A percentile compares a stretch with the other conserved stretches of the same genome.
phyloP scores from a whole-genome alignment of 1,284 basidiomycete species.

The Leccinum angustisporum region DNA sequence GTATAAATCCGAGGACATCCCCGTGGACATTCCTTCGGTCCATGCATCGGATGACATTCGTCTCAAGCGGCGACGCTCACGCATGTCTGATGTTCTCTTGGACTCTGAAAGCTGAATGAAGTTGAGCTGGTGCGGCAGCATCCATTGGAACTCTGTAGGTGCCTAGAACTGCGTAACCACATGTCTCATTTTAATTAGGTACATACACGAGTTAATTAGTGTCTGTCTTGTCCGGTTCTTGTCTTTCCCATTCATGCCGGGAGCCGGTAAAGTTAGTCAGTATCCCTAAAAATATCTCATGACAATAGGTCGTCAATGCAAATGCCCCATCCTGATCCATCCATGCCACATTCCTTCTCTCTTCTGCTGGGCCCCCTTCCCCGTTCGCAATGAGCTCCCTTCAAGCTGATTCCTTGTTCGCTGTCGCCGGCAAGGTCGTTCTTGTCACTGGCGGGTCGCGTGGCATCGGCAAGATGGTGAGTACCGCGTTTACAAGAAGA shows the following conservation, averaged over 20 bases:
- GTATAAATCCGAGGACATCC: conserved; percentile 27
- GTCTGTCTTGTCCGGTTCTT: conserved; percentile 9
- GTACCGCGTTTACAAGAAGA: conserved; percentile 18
- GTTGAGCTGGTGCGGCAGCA: conserved; percentile 4
- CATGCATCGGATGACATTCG: conserved; percentile 24
- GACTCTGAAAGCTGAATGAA: conserved; percentile 34
- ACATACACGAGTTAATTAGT: conserved; percentile 29
- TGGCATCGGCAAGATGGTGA: conserved; percentile 69
- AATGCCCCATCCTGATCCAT: background rate
- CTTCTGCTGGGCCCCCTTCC: background rate
- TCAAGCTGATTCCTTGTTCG: conserved; percentile 48
- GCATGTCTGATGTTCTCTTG: conserved; percentile 31
- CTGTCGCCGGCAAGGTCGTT: conserved; percentile 60
- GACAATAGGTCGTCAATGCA: conserved; percentile 16
- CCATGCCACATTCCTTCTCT: background rate
- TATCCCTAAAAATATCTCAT: conserved; percentile 12
- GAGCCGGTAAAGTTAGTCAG: conserved; percentile 11
- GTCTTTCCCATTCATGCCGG: conserved; percentile 8
- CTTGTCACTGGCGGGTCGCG: conserved; percentile 73
- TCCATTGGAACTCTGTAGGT: conserved; percentile 11
- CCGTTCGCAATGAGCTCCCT: conserved; percentile 39
- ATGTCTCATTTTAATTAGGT: conserved; percentile 25
- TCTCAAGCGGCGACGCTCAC: conserved; percentile 44
- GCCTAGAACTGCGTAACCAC: conserved; percentile 12
- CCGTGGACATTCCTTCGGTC: conserved; percentile 26